Percentiles rank a stretch among this genome's conserved stretches.
These are phyloP conservation scores for Catenaria anguillulae DNA, from an alignment of 371 early-diverging fungal species.

Conservation along the genomic window DNA sequence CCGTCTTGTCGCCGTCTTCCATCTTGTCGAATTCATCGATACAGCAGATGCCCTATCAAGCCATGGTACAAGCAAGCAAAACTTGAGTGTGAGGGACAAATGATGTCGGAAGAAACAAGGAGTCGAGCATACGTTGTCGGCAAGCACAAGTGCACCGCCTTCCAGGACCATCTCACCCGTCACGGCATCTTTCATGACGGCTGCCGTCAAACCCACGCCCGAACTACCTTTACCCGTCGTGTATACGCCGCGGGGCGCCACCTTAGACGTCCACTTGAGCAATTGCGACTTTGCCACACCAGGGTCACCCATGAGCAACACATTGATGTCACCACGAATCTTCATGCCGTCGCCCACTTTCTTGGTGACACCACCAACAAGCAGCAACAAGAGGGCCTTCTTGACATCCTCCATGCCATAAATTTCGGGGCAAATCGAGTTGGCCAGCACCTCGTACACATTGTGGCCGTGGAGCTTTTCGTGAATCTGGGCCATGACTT, in stretches of 20 bases:
- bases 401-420: constrained; percentile 95
- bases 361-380: constrained; percentile 82
- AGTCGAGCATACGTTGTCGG: constrained; percentile 38
- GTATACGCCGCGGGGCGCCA: constrained; percentile 77
- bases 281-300: constrained; percentile 94
- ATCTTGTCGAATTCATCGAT: constrained; percentile 93
- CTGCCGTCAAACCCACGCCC: constrained; percentile 93
- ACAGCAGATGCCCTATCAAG: constrained; percentile 60
- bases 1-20: constrained; percentile 75
- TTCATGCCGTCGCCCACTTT: constrained; percentile 79
- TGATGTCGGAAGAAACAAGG: neutral
- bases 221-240: constrained; percentile 82
- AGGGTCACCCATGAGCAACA: constrained; percentile 97
- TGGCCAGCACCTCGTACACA: constrained; percentile 69
- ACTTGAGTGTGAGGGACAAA: neutral
- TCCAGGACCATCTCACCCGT: constrained; percentile 82
- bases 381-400: constrained; percentile 71
- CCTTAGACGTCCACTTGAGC: constrained; percentile 69
- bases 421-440: constrained; percentile 93
- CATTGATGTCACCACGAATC: constrained; percentile 89
- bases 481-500: constrained; percentile 29
- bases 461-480: constrained; percentile 29
- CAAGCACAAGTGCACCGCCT: constrained; percentile 81
- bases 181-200: constrained; percentile 68
- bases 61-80: neutral